A percentile compares a stretch with the other conserved stretches of the same genome.
Evolutionary conservation across 139 green algal genomes (phyloP).

Genomic region (Picocystis salinarum): DNA sequence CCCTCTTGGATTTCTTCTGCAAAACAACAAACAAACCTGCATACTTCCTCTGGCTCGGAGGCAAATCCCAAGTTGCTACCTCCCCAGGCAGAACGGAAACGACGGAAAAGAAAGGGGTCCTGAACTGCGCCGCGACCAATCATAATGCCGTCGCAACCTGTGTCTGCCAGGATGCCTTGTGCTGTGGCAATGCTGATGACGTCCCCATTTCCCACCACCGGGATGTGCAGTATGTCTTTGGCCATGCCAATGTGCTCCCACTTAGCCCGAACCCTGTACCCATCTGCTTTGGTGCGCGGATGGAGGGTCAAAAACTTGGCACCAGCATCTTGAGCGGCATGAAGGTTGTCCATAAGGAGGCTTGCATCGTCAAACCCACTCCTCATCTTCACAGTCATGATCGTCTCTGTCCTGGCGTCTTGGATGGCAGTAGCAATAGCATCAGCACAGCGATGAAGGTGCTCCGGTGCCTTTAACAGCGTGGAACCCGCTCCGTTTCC

Average conservation of each 20-base stretch:
- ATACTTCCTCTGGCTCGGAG: no score
- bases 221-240: conserved; percentile 27
- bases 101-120: conserved; percentile 38
- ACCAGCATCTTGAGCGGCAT: conserved; percentile 35
- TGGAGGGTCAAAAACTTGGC: conserved; percentile 43
- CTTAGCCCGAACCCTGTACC: conserved; percentile 31
- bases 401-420: conserved; percentile 2
- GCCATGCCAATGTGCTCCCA: conserved; percentile 28
- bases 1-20: no score
- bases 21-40: no score
- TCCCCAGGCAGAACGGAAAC: conserved; percentile 17
- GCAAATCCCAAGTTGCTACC: no score
- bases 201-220: conserved; percentile 47
- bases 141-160: conserved; percentile 34
- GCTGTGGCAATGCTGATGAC: conserved; percentile 21
- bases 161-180: conserved; percentile 19
- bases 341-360: conserved; percentile 35
- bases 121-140: conserved; percentile 30
- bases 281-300: conserved; percentile 36
- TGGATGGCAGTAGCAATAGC: conserved; percentile 17
- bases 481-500: conserved; percentile 28
- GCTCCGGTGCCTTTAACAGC: conserved; percentile 11
- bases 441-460: conserved; percentile 16
- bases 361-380: conserved; percentile 28
- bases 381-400: conserved; percentile 41